phyloP scores from a whole-genome alignment of 1,284 basidiomycete genomes.

The Cystobasidium pallidum region DNA sequence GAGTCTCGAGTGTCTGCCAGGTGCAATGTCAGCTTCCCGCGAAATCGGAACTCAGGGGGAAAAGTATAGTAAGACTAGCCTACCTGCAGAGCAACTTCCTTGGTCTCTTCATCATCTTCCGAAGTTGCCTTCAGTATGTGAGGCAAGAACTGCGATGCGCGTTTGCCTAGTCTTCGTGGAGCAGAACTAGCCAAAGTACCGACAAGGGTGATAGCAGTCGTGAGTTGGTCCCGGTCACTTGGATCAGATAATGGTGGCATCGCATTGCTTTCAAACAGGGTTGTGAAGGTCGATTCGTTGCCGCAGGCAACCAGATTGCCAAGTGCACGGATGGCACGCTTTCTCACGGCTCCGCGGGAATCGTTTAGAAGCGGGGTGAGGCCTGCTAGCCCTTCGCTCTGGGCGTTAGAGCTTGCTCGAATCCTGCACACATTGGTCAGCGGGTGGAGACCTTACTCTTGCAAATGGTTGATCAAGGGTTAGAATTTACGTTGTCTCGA shows the following conservation, averaged over 20 bases:
- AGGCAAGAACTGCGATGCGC: slow-evolving; percentile 67
- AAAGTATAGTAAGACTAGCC: not conserved
- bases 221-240: slow-evolving; percentile 65
- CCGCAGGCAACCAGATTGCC: slow-evolving; percentile 66
- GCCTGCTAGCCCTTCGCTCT: slow-evolving; percentile 67
- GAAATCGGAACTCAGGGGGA: too few species aligned
- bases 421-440: slow-evolving; percentile 59
- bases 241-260: slow-evolving; percentile 64
- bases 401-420: slow-evolving; percentile 57
- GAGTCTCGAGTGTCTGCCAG: slow-evolving; percentile 74
- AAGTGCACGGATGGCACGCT: slow-evolving; percentile 83
- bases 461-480: slow-evolving; percentile 32
- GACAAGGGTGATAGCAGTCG: slow-evolving; percentile 78
- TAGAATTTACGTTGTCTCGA: slow-evolving; percentile 62
- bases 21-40: not conserved
- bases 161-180: slow-evolving; percentile 66
- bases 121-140: slow-evolving; percentile 69
- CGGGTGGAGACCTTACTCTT: not conserved
- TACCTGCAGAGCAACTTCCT: slow-evolving; percentile 75
- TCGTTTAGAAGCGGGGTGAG: slow-evolving; percentile 76
- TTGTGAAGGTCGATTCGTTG: slow-evolving; percentile 63
- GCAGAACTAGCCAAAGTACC: slow-evolving; percentile 70
- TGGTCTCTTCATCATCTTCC: slow-evolving; percentile 75
- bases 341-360: slow-evolving; percentile 78
- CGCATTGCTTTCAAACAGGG: slow-evolving; percentile 65